phyloP scores from a whole-genome alignment of 2,329 filamentous ascomycete genomes.

The Phialemoniopsis sp. region DNA sequence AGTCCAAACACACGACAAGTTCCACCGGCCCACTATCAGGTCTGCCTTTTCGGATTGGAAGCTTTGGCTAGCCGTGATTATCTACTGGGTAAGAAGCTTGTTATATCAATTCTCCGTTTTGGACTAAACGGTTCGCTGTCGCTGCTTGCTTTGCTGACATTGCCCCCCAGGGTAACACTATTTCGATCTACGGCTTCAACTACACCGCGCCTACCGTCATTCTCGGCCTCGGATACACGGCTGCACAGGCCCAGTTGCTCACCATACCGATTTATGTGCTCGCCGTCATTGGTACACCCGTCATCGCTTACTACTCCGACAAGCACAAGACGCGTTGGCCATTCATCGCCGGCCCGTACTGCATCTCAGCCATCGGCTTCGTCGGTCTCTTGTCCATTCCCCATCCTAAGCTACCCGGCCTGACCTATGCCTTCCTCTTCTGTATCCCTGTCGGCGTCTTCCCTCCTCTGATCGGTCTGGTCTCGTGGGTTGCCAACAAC shows the following conservation, averaged over 20 bases:
- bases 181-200: conserved; percentile 2
- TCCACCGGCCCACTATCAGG: no score
- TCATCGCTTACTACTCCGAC: conserved; percentile 5
- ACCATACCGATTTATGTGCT: conserved; percentile 7
- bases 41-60: no score
- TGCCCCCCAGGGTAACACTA: no score
- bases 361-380: conserved; percentile 4
- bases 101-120: no score
- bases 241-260: conserved; percentile 5
- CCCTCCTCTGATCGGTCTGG: conserved; percentile 39
- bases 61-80: no score
- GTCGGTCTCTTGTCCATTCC: conserved; percentile 2
- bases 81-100: no score
- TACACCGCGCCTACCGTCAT: conserved; percentile 6
- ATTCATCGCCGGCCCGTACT: conserved; percentile 1
- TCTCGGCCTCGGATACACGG: conserved; percentile 4
- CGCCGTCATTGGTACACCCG: conserved; percentile 18
- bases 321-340: not conserved
- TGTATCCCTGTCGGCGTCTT: conserved; percentile 38
- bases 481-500: conserved; percentile 48
- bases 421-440: conserved; percentile 32
- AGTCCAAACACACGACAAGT: no score
- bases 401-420: conserved; percentile 15
- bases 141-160: no score
- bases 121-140: no score